Evolutionary conservation across 2,329 filamentous ascomycete species (phyloP).

Genomic region (Cryphonectria carpinicola): DNA sequence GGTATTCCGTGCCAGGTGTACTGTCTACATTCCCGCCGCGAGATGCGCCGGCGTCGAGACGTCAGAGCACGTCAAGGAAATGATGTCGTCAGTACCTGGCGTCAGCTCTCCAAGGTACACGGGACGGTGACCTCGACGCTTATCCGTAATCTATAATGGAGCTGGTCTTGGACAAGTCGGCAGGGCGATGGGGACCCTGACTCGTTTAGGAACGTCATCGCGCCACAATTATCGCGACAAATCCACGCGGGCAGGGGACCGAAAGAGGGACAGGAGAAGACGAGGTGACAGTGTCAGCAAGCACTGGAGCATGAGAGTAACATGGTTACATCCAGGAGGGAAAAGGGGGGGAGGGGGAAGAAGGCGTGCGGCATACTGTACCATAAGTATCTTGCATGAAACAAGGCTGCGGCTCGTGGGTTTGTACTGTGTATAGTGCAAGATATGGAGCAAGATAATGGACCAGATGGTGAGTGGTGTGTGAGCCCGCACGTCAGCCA

Average conservation of each 20-base stretch:
- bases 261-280: neutral
- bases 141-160: constrained; percentile 17
- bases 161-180: constrained; percentile 6
- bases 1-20: constrained; percentile 13
- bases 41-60: neutral
- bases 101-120: neutral
- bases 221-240: constrained; percentile 30
- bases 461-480: neutral
- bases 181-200: constrained; percentile 22
- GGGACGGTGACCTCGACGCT: neutral
- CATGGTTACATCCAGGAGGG: too few relatives aligned
- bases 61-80: neutral
- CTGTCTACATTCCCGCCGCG: constrained; percentile 14
- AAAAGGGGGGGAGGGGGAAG: too few relatives aligned
- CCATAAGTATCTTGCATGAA: neutral
- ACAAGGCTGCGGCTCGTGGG: neutral
- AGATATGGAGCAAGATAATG: neutral
- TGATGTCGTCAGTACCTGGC: constrained; percentile 25
- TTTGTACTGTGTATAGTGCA: neutral
- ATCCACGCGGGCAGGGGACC: constrained; percentile 17
- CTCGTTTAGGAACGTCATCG: constrained; percentile 28
- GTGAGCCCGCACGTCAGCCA: neutral
- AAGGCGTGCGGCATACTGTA: neutral
- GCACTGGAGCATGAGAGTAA: neutral
- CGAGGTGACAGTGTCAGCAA: neutral